These are phyloP conservation scores for Penicillium corylophilum DNA, from an alignment of 2,329 filamentous ascomycete genomes.

Conservation along the genomic window DNA sequence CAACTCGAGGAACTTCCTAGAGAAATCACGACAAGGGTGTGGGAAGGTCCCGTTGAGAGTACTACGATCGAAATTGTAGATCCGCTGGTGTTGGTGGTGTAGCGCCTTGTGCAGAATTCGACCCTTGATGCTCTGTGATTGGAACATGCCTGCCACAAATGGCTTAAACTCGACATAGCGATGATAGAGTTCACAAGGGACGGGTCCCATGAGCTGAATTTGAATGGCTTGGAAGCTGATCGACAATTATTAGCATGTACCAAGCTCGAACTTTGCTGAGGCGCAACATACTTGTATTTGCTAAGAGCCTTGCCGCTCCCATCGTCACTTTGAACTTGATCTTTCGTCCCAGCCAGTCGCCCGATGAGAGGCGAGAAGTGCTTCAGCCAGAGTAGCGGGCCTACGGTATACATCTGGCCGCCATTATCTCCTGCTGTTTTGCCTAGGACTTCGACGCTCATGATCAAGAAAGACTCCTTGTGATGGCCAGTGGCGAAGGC, in stretches of 20 bases:
- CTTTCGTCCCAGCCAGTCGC: constrained; percentile 71
- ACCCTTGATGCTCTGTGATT: constrained; percentile 71
- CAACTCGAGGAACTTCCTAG: constrained; percentile 79
- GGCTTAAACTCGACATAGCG: constrained; percentile 91
- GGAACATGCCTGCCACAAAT: constrained; percentile 87
- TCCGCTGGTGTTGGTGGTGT: constrained; percentile 82
- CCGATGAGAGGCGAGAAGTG: constrained; percentile 91
- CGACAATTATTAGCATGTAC: constrained; percentile 1
- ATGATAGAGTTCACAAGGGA: constrained; percentile 79
- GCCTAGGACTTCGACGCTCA: constrained; percentile 78
- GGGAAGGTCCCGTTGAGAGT: constrained; percentile 72
- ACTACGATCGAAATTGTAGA: constrained; percentile 81
- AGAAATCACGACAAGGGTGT: constrained; percentile 66
- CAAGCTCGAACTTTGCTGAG: not conserved
- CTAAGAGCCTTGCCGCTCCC: constrained; percentile 57
- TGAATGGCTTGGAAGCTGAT: constrained; percentile 87
- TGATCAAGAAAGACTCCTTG: constrained; percentile 65
- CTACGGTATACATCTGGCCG: constrained; percentile 74
- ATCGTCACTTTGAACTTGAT: constrained; percentile 56
- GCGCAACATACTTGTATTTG: constrained; percentile 70
- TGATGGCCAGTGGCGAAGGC: constrained; percentile 61
- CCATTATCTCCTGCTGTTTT: constrained; percentile 64
- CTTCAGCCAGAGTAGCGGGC: constrained; percentile 72
- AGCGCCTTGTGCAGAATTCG: constrained; percentile 78
- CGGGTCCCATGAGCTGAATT: constrained; percentile 80